Percentiles rank a stretch among this genome's conserved stretches.
Conservation (phyloP, 768 basidiomycete genomes). For the Lactarius indigo region DNA sequence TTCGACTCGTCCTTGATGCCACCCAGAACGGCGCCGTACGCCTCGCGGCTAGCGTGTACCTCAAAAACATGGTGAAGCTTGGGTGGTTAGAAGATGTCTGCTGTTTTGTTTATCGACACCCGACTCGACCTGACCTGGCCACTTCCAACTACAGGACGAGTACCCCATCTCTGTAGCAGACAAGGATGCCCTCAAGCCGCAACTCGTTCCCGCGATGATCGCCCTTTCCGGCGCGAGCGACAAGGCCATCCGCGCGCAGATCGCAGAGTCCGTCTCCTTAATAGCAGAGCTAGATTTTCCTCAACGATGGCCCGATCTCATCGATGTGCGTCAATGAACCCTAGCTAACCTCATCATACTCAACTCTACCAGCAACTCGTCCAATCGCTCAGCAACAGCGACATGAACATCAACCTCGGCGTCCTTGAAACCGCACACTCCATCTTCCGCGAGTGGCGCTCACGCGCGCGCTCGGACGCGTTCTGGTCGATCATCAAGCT, state of each 20-base stretch:
- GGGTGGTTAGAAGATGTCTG: conserved; percentile 81
- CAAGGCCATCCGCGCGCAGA: conserved; percentile 73
- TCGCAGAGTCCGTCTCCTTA: conserved; percentile 89
- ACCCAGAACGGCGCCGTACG: conserved; percentile 64
- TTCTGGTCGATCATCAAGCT: conserved; percentile 91
- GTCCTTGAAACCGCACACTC: conserved; percentile 94
- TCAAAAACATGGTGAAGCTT: conserved; percentile 86
- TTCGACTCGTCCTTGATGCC: conserved; percentile 71
- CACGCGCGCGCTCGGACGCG: conserved; percentile 80
- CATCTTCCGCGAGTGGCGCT: conserved; percentile 92
- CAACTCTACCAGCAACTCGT: conserved; percentile 68
- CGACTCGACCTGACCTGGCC: conserved; percentile 4
- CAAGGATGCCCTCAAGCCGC: conserved; percentile 65
- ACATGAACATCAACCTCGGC: conserved; percentile 84
- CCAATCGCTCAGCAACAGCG: conserved; percentile 67
- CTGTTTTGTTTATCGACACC: conserved; percentile 8
- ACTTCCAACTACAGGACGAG: conserved; percentile 51
- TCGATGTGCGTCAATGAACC: conserved; percentile 63
- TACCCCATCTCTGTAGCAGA: conserved; percentile 67
- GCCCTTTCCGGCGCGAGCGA: conserved; percentile 69
- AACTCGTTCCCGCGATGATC: conserved; percentile 92
- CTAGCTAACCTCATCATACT: not conserved
- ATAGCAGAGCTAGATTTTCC: conserved; percentile 95
- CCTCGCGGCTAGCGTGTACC: conserved; percentile 83
- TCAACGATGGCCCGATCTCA: conserved; percentile 77